Evolutionary conservation across 345 rosid species (phyloP), one percentile per base, ranked within the genome.

Genomic region (rapeseed (Brassica napus)): DNA sequence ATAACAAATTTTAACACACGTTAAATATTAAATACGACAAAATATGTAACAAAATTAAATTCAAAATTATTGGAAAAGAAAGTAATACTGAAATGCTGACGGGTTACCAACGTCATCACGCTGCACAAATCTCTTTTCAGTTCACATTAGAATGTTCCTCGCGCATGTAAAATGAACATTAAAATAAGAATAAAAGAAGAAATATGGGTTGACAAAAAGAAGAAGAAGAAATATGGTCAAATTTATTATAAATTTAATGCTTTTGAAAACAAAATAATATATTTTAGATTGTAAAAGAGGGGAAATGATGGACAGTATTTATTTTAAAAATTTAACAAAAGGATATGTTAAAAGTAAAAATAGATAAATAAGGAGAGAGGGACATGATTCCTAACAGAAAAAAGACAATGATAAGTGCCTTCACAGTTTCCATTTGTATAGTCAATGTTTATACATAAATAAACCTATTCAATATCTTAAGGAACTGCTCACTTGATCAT

Each of bases 61-160:
- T 12, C 54, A 44, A 44, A 39, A 39, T 35, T 35, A 39, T 8
- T 39, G 12, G 47, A 39, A 39, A 39, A 11, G 47, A 39, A 39
- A 39, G 12, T 9, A 39, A 0, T 8, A 8, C 32, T 30, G 8
- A 70, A 15, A 34, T 37, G 63, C 47, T 71, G 81, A 77, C 47
- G 76, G 69, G 21, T 54, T 71, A 64, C 3, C 8, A 54, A 71
- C 76, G 81, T 77, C 75, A 77, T 69, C 42, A 64, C 24, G 39
- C 30, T 77, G 55, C 39, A 32, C 8, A 32, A 49, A 62, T 21
- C 34, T 77, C 12, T 61, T 47, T 47, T 39, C 6, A 1, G 55
- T 52, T 54, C 76, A 77, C 66, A 71, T 69, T 69, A 47, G 75
- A 77, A 63, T 23, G 39, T 77, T 77, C 81, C 44, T 16, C 66